Evolutionary conservation across 2,329 filamentous ascomycete species (phyloP).

Genomic region (Ophiostoma quercus): DNA sequence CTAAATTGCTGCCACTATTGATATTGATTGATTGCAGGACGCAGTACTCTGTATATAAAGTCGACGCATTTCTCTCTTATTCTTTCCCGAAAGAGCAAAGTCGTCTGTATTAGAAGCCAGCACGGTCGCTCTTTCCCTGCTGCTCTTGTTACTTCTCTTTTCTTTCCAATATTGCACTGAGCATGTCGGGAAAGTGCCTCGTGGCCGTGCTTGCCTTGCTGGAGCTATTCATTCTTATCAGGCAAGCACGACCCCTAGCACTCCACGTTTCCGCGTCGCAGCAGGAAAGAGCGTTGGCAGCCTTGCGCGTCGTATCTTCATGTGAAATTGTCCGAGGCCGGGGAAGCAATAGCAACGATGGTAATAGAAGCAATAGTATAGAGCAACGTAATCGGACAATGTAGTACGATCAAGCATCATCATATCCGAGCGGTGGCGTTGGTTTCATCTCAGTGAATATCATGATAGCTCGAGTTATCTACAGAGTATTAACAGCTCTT

Average conservation of each 20-base stretch:
- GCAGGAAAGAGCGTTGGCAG: not conserved
- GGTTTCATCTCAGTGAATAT: not conserved
- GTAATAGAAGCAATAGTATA: too few relatives aligned
- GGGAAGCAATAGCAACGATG: too few relatives aligned
- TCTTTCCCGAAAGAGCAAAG: not conserved
- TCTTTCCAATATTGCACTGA: not conserved
- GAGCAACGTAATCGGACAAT: not conserved
- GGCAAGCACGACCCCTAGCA: not conserved
- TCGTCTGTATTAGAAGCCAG: not conserved
- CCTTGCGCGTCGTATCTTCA: not conserved
- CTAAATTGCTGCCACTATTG: constrained; percentile 5
- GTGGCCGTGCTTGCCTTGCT: not conserved
- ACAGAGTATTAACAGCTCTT: not conserved
- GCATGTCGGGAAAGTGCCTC: not conserved
- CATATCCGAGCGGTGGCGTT: not conserved
- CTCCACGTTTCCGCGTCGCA: not conserved
- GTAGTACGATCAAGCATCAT: not conserved
- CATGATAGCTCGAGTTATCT: not conserved
- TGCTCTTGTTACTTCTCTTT: not conserved
- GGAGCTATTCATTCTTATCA: not conserved
- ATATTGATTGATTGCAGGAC: not conserved
- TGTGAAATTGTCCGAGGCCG: not conserved
- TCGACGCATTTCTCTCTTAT: not conserved
- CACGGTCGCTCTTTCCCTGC: not conserved
- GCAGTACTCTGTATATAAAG: not conserved